Evolutionary conservation across 2,329 filamentous ascomycete species (phyloP), one percentile per base, ranked within the genome.

Genomic region (Xylaria sp.): DNA sequence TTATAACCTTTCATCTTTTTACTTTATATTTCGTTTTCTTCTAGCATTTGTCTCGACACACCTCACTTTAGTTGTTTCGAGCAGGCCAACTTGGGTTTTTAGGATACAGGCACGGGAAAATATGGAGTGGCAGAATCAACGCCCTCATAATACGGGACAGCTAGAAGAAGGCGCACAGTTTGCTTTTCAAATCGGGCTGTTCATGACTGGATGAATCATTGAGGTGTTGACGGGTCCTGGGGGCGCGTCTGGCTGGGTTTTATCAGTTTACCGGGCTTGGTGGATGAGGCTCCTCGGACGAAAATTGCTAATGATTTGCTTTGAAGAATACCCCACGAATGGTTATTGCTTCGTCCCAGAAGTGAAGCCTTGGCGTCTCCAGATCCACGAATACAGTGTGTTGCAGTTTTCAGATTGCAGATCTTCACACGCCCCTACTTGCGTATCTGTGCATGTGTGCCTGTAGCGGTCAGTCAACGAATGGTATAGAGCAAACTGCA

Each of bases 91-190:
- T 37, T 10, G 23, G 51, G 29, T 58, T 62, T 55, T 52, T 25
- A 40, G 38, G 56, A 58, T 63, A 60, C 48, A 58, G 60, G 62
- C 52, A 63, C 46, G 23, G 46, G 57, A 61, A 61, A 61, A 61
- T 38, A 56, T 21, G 60, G 54, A 19, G 63, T 31, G 51, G 56
- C 21, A 51, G 44, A 46, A 55, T 53, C 44, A n/a, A 40, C 53
- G 54, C 31, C 43, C 48, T 51, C 29, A 48, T 37, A 61, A 49
- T 38, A 58, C 25, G 63, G 48, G 29, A 63, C 47, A 51, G 38
- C 52, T 65, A 60, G 35, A 63, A 38, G 37, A 35, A 57, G 52
- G 13, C 7, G 46, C n/a, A 55, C 52, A 10, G 31, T 51, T 51
- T n/a, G 41, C 33, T 40, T 60, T 46, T 49, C 17, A 35, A 55